Conservation (phyloP, 441 rosid genomes). For the Syzygium malaccense region DNA sequence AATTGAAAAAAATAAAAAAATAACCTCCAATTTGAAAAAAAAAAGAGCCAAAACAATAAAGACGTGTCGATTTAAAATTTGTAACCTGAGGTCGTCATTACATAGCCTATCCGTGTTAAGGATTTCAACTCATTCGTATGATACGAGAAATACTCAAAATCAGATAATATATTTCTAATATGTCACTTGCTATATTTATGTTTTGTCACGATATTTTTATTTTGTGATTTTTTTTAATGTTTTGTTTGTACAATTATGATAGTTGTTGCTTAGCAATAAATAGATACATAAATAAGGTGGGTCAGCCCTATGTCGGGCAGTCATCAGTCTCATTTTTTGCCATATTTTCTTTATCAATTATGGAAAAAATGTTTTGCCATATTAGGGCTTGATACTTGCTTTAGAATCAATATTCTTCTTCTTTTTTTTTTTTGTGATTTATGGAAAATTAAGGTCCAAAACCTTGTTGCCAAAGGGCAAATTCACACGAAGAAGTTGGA, state of each 20-base stretch:
- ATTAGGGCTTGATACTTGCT: background rate
- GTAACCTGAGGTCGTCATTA: background rate
- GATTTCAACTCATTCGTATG: background rate
- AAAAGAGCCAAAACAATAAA: background rate
- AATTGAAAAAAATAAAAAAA: too few species aligned
- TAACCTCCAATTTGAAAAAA: too few species aligned
- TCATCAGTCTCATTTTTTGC: background rate
- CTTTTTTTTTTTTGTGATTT: background rate
- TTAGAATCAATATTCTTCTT: background rate
- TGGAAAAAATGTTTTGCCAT: background rate
- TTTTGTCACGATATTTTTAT: background rate
- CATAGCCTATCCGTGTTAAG: background rate
- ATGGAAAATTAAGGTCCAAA: background rate
- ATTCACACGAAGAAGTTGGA: background rate
- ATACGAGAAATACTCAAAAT: too few species aligned
- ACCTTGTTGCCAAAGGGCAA: background rate
- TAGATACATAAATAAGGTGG: background rate
- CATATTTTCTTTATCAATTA: background rate
- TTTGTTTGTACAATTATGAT: background rate
- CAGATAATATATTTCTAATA: too few species aligned
- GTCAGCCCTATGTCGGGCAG: background rate
- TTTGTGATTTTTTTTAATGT: background rate
- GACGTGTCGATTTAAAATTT: background rate
- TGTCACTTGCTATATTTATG: background rate
- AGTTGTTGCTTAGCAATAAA: background rate